Evolutionary conservation across 352 stramenopile species (phyloP).

Genomic region (Globisporangium spiculum): DNA sequence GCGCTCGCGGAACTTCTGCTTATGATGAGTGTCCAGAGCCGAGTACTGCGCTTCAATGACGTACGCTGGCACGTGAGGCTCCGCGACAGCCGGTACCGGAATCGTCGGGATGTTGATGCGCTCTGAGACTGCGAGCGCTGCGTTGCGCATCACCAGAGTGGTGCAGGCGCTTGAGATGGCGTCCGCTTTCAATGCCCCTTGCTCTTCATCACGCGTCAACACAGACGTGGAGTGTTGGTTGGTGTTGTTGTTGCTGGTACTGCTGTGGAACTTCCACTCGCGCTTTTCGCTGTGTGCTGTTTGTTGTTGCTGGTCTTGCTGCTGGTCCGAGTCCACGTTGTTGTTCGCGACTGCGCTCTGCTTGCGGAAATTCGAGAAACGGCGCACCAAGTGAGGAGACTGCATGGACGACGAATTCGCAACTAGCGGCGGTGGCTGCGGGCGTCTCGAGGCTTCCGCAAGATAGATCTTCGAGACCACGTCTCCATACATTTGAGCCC

Average conservation of each 20-base stretch:
- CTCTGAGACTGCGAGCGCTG: slow-evolving; percentile 40
- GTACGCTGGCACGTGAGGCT: slow-evolving; percentile 38
- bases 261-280: slow-evolving; percentile 12
- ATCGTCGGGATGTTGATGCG: slow-evolving; percentile 49
- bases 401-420: slow-evolving; percentile 9
- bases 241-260: background rate
- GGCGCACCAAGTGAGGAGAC: slow-evolving; percentile 20
- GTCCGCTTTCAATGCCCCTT: slow-evolving; percentile 9
- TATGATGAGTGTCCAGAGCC: slow-evolving; percentile 37
- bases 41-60: slow-evolving; percentile 66
- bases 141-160: slow-evolving; percentile 64
- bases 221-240: background rate
- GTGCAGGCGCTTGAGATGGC: slow-evolving; percentile 28
- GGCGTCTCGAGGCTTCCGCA: slow-evolving; percentile 16
- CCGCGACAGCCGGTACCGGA: slow-evolving; percentile 27
- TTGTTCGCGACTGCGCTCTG: slow-evolving; percentile 10
- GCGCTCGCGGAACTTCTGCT: slow-evolving; percentile 52
- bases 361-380: slow-evolving; percentile 28
- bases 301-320: background rate
- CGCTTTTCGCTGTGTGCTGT: background rate
- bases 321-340: background rate
- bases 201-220: slow-evolving; percentile 1
- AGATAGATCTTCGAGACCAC: slow-evolving; percentile 50
- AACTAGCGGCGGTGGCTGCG: background rate
- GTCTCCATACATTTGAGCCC: slow-evolving; percentile 48